A percentile compares a stretch with the other conserved stretches of the same genome.
These are phyloP conservation scores for Sugiyamaella qingdaonensis DNA, from an alignment of 805 yeast species.

Conservation along the genomic window DNA sequence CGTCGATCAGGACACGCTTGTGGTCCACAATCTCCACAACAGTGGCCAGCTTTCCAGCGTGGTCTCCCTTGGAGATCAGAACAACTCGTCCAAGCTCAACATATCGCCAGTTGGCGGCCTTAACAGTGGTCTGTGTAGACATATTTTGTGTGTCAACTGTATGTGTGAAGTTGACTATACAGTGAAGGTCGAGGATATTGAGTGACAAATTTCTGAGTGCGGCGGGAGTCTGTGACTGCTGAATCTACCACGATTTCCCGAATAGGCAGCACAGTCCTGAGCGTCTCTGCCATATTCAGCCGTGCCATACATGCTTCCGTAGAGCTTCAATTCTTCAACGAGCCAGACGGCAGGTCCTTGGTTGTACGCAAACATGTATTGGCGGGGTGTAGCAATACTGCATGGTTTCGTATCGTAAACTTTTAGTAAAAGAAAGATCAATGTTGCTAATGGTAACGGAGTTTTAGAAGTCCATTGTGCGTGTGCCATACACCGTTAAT, in stretches of 20 bases:
- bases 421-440: too few relatives aligned
- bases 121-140: conserved; percentile 74
- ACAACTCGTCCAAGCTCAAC: conserved; percentile 99
- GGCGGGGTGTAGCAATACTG: too few relatives aligned
- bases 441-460: too few relatives aligned
- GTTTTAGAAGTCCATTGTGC: too few relatives aligned
- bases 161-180: neutral
- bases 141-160: conserved; percentile 34
- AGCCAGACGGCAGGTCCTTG: too few relatives aligned
- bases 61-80: conserved; percentile 73
- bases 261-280: neutral
- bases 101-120: conserved; percentile 98
- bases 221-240: neutral
- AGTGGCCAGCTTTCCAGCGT: conserved; percentile 83
- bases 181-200: neutral
- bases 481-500: too few relatives aligned
- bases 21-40: conserved; percentile 99
- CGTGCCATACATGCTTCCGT: neutral
- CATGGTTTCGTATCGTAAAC: too few relatives aligned
- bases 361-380: too few relatives aligned
- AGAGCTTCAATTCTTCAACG: too few relatives aligned
- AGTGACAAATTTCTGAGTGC: conserved; percentile 1
- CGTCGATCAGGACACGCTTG: conserved; percentile 96
- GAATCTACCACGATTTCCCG: neutral
- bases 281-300: neutral